Evolutionary conservation across 1,284 basidiomycete genomes (phyloP).

Genomic region (Cryptococcus sp.): DNA sequence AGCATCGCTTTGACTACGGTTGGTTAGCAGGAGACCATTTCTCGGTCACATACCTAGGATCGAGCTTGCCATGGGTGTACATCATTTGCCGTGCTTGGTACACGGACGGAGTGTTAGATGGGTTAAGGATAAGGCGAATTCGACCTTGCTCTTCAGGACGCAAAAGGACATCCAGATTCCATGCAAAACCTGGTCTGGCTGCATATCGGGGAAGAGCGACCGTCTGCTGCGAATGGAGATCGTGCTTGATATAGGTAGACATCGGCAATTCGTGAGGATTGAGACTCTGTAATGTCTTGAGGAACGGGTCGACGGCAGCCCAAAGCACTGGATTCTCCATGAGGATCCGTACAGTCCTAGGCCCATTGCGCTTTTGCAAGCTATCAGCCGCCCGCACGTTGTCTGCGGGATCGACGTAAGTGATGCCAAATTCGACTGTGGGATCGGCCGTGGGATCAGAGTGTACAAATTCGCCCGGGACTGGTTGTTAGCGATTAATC

Average conservation of each 20-base stretch:
- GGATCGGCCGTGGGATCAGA: background rate
- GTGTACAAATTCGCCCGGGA: background rate
- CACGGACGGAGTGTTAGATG: constrained; percentile 42
- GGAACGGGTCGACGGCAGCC: constrained; percentile 64
- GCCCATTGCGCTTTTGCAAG: constrained; percentile 9
- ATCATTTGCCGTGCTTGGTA: constrained; percentile 55
- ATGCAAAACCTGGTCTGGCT: constrained; percentile 57
- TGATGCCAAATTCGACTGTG: constrained; percentile 49
- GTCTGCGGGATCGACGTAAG: constrained; percentile 60
- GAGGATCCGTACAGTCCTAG: constrained; percentile 45
- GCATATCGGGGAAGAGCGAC: constrained; percentile 61
- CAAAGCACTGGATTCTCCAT: constrained; percentile 64
- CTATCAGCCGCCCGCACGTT: constrained; percentile 55
- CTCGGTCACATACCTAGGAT: constrained; percentile 40
- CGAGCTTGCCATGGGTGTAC: constrained; percentile 25
- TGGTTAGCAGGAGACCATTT: constrained; percentile 21
- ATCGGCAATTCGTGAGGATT: constrained; percentile 63
- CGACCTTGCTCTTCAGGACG: constrained; percentile 1
- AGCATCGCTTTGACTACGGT: constrained; percentile 64
- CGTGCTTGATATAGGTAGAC: constrained; percentile 58
- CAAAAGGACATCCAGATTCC: constrained; percentile 57
- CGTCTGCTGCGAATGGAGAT: constrained; percentile 40
- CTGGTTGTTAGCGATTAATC: background rate
- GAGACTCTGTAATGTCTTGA: constrained; percentile 58
- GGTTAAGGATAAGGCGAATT: constrained; percentile 32